These are phyloP conservation scores for Chaetomium sp. DNA, from an alignment of 2,329 filamentous ascomycete species.

Conservation along the genomic window DNA sequence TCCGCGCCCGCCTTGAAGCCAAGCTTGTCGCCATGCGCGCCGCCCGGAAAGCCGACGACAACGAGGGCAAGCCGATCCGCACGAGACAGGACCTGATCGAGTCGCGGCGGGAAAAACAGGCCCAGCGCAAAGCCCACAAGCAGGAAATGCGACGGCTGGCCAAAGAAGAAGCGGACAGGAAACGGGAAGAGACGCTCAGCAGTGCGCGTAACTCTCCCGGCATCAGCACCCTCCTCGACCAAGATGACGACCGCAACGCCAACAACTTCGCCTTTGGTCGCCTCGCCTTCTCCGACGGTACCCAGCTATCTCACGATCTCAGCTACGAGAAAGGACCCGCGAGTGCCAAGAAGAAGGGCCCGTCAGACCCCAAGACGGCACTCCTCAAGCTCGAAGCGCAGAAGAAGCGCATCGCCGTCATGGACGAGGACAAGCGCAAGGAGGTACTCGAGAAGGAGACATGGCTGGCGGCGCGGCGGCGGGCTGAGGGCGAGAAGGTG, in stretches of 20 bases:
- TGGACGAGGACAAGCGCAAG: constrained; percentile 74
- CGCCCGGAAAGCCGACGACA: constrained; percentile 78
- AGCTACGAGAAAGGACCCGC: constrained; percentile 47
- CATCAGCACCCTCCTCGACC: constrained; percentile 49
- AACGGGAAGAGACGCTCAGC: constrained; percentile 55
- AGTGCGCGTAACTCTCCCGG: constrained; percentile 55
- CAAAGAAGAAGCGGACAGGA: constrained; percentile 69
- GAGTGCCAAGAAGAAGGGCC: constrained; percentile 64
- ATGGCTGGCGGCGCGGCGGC: constrained; percentile 86
- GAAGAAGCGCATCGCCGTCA: constrained; percentile 66
- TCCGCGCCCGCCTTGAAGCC: constrained; percentile 72
- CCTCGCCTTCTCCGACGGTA: constrained; percentile 83
- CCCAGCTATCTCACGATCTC: constrained; percentile 67
- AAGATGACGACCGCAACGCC: constrained; percentile 37
- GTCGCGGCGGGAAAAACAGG: constrained; percentile 77
- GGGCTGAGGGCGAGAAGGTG: constrained; percentile 82
- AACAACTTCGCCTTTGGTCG: constrained; percentile 84
- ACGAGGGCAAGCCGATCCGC: constrained; percentile 72
- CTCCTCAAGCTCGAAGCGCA: constrained; percentile 83
- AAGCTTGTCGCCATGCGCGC: constrained; percentile 81
- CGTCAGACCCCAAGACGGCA: constrained; percentile 77
- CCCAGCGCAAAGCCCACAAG: constrained; percentile 79
- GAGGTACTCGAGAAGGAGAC: constrained; percentile 89
- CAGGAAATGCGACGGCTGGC: constrained; percentile 73
- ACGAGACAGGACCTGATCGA: constrained; percentile 91